These are phyloP conservation scores for Posidonia oceanica DNA, from an alignment of 116 monocot species.

Conservation along the genomic window DNA sequence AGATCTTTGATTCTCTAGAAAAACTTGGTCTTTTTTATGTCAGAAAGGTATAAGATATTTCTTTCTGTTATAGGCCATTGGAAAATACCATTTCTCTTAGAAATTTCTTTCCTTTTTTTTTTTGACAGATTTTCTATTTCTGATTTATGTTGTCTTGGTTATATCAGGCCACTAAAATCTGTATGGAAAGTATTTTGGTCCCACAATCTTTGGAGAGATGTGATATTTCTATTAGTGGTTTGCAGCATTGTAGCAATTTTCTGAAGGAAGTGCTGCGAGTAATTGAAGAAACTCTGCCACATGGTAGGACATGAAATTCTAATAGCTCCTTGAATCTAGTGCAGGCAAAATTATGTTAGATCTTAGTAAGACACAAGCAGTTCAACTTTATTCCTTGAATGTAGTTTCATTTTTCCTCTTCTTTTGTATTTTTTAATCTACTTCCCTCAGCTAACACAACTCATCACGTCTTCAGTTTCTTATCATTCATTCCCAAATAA, in stretches of 20 bases:
- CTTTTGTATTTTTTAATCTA: too few species aligned
- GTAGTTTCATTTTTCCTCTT: too few species aligned
- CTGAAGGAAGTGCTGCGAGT: conserved; percentile 31
- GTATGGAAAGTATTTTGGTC: conserved; percentile 27
- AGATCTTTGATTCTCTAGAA: conserved; percentile 64
- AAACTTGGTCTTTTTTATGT: conserved; percentile 73
- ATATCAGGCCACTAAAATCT: conserved; percentile 59
- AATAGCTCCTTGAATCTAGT: not conserved
- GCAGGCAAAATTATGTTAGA: too few species aligned
- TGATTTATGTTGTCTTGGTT: not conserved
- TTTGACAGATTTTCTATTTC: not conserved
- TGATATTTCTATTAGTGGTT: conserved; percentile 17
- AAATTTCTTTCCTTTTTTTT: not conserved
- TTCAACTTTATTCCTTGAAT: too few species aligned
- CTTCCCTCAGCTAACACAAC: too few species aligned
- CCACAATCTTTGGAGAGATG: conserved; percentile 8
- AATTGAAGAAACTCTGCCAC: conserved; percentile 37
- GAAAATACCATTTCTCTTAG: not conserved
- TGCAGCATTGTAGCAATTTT: conserved; percentile 23
- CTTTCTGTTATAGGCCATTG: not conserved
- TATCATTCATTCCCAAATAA: too few species aligned
- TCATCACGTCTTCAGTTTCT: too few species aligned
- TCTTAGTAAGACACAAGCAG: too few species aligned
- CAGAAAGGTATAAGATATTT: conserved; percentile 37
- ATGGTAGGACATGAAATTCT: conserved; percentile 25